A percentile compares a stretch with the other conserved stretches of the same genome.
phyloP scores from a whole-genome alignment of 768 basidiomycete species.

The Cystobasidium tubakii region DNA sequence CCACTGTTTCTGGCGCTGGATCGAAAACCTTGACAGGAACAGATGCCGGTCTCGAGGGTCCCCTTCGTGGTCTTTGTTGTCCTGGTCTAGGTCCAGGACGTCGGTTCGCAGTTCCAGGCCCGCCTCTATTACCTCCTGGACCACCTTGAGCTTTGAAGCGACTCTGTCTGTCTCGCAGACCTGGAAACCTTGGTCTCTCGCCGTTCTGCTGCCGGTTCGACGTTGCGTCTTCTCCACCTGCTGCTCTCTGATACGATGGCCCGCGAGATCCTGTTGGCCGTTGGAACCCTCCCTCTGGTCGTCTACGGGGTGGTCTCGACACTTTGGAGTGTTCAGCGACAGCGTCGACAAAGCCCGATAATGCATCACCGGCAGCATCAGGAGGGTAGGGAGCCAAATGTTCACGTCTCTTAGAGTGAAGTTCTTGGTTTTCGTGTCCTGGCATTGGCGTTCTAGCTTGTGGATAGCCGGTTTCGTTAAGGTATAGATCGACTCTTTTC shows the following conservation, averaged over 20 bases:
- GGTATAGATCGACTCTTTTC: conserved; percentile 17
- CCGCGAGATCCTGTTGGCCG: not conserved
- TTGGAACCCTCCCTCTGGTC: not conserved
- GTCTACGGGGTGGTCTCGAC: not conserved
- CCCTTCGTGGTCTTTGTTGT: not conserved
- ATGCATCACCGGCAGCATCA: not conserved
- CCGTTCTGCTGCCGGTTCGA: not conserved
- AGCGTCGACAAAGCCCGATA: not conserved
- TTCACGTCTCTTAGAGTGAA: conserved; percentile 8
- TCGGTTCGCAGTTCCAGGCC: not conserved
- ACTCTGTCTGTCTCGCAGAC: not conserved
- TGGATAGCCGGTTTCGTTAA: conserved; percentile 26
- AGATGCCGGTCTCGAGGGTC: not conserved
- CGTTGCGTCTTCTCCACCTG: not conserved
- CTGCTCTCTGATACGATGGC: not conserved
- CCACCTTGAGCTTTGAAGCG: not conserved
- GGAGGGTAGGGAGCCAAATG: conserved; percentile 12
- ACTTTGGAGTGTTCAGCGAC: not conserved
- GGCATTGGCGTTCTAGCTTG: not conserved
- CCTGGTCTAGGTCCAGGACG: not conserved
- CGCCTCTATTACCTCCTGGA: not conserved
- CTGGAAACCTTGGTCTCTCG: not conserved
- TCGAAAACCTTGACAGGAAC: not conserved
- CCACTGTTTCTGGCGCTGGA: not conserved
- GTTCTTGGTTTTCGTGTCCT: not conserved